Base-by-base conservation (phyloP, 2,329 filamentous ascomycete genomes). In the Colletotrichum sp. region DNA sequence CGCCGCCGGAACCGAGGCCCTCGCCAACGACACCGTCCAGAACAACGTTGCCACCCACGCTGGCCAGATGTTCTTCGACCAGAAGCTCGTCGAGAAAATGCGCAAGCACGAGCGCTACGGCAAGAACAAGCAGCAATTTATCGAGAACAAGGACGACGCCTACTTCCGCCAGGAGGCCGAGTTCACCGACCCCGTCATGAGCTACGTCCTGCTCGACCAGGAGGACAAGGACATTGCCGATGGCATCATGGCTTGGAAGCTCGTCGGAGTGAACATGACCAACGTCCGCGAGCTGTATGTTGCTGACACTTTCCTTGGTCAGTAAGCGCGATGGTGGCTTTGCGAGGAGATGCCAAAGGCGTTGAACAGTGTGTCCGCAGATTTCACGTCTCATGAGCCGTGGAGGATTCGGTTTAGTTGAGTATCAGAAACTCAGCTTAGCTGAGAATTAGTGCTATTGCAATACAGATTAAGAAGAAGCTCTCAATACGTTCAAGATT, bases 151-250 rank as follows among this genome's bases (percentile, higher is more conserved):
- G 3, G 84, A 90, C 0, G 92, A 93, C 66, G 84, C 86, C 3
- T 83, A 91, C 57, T 89, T 88, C 8, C 86, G 91, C 48, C 62
- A 86, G 79, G 87, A 90, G 80, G 86, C 88, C 26, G 75, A 81
- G 28, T 87, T 87, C 62, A 89, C 89, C 75, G 90, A 92, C 79
- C 92, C 91, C 0, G 86, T 92, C 80, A 84, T 91, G 74, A 87
- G 92, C 79, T 92, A 91, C 78, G 86, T 90, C 12, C 84, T 89
- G 18, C 86, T 93, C 4, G 91, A 91, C 10, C 87, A 92, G 59
- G 48, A 66, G 62, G 16, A 26, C 16, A 44, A 48, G 9, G 81
- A 84, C 32, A 80, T 89, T 6, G 77, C 81, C 6, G 89, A 91
- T 62, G 90, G 90, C 39, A 79, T 92, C 32, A 83, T 92, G 71